Conservation (phyloP, 805 yeast species). For the Candida xiaguanensis region DNA sequence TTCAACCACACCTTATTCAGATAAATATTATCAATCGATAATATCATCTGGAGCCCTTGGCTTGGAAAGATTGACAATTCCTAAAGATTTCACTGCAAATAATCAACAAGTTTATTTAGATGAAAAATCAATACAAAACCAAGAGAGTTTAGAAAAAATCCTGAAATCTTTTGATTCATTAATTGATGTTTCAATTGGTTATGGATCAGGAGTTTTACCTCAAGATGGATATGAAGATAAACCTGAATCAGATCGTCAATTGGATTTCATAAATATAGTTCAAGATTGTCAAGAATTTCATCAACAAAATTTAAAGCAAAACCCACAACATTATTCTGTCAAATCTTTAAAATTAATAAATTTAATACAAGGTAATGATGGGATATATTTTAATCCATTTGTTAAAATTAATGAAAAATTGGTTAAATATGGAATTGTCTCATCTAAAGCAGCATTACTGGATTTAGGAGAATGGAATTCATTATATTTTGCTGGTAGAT, state of each 20-base stretch:
- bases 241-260: slow-evolving; percentile 41
- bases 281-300: slow-evolving; percentile 77
- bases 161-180: slow-evolving; percentile 65
- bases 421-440: slow-evolving; percentile 86
- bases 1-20: slow-evolving; percentile 16
- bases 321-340: slow-evolving; percentile 77
- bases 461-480: slow-evolving; percentile 86
- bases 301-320: slow-evolving; percentile 57
- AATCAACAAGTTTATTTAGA: slow-evolving; percentile 48
- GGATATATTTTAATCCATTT: slow-evolving; percentile 91
- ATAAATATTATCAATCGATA: slow-evolving; percentile 23
- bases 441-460: slow-evolving; percentile 51
- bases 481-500: slow-evolving; percentile 84
- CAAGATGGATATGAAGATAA: slow-evolving; percentile 45
- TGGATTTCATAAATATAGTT: slow-evolving; percentile 83
- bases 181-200: slow-evolving; percentile 79
- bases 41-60: slow-evolving; percentile 23
- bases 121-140: slow-evolving; percentile 26
- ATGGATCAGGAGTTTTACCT: slow-evolving; percentile 89
- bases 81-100: slow-evolving; percentile 49
- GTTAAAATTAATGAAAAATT: slow-evolving; percentile 49
- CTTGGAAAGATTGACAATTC: slow-evolving; percentile 26
- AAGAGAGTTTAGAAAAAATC: slow-evolving; percentile 38
- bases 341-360: slow-evolving; percentile 19
- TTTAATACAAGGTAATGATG: slow-evolving; percentile 57